A percentile compares a stretch with the other conserved stretches of the same genome.
phyloP scores from a whole-genome alignment of 1,284 basidiomycete species.

The Malassezia brasiliensis region DNA sequence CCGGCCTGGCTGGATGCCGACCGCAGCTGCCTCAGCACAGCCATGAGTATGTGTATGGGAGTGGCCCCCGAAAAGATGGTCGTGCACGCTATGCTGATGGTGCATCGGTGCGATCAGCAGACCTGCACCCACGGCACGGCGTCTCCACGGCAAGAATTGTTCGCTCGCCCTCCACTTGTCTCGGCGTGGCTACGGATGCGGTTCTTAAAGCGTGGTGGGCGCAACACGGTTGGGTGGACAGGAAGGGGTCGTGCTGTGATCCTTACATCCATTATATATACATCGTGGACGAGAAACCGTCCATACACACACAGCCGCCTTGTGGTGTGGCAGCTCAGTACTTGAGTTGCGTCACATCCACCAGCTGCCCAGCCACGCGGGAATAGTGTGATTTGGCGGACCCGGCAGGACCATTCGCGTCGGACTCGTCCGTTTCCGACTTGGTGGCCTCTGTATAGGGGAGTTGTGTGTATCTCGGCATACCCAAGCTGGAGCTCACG shows the following conservation, averaged over 20 bases:
- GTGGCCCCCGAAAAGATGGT: not conserved
- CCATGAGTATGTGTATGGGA: not conserved
- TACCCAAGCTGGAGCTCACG: constrained; percentile 71
- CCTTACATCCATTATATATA: no score
- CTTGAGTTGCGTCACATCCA: constrained; percentile 11
- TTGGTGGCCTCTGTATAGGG: constrained; percentile 34
- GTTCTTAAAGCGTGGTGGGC: no score
- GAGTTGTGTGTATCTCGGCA: constrained; percentile 50
- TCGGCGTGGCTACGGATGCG: no score
- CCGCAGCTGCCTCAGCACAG: constrained; percentile 14
- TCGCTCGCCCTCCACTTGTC: no score
- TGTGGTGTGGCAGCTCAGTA: not conserved
- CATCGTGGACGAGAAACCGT: no score
- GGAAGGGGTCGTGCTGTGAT: no score
- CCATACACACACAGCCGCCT: no score
- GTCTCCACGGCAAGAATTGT: no score
- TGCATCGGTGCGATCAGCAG: not conserved
- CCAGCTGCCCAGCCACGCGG: constrained; percentile 5
- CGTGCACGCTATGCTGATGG: not conserved
- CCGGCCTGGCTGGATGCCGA: no score
- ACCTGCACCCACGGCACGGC: no score
- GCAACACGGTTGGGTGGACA: no score
- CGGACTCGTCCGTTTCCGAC: not conserved
- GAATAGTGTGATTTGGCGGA: not conserved
- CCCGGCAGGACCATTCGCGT: not conserved